A percentile compares a stretch with the other conserved stretches of the same genome.
Conservation (phyloP, 1,284 basidiomycete genomes). For the Ceratobasidium sp. region DNA sequence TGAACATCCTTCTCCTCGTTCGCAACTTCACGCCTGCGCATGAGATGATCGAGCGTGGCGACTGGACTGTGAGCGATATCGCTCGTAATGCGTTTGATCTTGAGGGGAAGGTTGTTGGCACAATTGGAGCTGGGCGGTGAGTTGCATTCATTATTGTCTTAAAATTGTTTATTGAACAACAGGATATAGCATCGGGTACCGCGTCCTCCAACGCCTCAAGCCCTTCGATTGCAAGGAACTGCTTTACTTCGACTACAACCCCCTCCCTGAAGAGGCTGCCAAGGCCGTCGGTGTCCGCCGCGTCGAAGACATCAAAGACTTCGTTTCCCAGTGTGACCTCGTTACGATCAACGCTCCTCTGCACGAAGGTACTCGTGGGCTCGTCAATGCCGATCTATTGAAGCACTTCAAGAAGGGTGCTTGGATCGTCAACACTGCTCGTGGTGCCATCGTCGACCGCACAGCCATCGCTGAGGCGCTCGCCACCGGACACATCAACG, state of each 20-base stretch:
- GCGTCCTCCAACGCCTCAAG: slow-evolving; percentile 87
- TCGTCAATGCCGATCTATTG: slow-evolving; percentile 87
- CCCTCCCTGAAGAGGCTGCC: slow-evolving; percentile 79
- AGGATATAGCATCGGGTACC: slow-evolving; percentile 79
- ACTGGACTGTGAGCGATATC: slow-evolving; percentile 87
- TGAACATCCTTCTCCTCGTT: slow-evolving; percentile 86
- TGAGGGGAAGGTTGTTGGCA: slow-evolving; percentile 92
- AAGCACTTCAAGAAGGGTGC: slow-evolving; percentile 91
- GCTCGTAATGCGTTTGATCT: slow-evolving; percentile 89
- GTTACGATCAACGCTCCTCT: slow-evolving; percentile 93
- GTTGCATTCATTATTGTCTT: not conserved
- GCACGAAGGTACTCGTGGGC: slow-evolving; percentile 86
- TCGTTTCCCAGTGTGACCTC: slow-evolving; percentile 85
- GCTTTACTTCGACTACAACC: slow-evolving; percentile 92
- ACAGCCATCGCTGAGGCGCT: slow-evolving; percentile 85
- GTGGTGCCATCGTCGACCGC: slow-evolving; percentile 92
- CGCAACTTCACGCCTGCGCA: slow-evolving; percentile 89
- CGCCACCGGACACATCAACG: slow-evolving; percentile 80
- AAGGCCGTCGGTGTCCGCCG: slow-evolving; percentile 80
- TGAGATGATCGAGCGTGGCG: slow-evolving; percentile 86
- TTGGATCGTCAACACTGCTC: slow-evolving; percentile 94
- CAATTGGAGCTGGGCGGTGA: slow-evolving; percentile 79
- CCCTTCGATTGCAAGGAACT: slow-evolving; percentile 94
- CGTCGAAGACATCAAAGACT: slow-evolving; percentile 87
- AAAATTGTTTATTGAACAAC: not conserved